Evolutionary conservation across 192 early-diverging fungal species (phyloP), one percentile per base, ranked within the genome.

Genomic region (Kappamyces sp.): DNA sequence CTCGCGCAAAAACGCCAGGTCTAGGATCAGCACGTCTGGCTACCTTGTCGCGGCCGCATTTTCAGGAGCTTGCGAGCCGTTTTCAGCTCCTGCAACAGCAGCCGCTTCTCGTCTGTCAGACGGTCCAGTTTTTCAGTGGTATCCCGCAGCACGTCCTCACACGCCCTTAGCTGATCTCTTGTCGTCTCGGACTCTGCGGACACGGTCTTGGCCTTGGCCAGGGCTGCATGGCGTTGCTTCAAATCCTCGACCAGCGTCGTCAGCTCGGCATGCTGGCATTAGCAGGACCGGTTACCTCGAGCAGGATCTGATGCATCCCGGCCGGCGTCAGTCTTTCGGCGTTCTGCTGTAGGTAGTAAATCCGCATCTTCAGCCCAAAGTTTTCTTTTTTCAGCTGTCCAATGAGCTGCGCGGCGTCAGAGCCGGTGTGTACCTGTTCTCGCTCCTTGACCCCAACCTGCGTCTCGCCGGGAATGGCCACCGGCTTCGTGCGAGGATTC

Each of bases 381-480:
- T 70, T 70, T 31, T 67, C 69, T 49, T 67, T 70, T 54, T 70
- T 52, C 30, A 70, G 57, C n/a, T 69, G 59, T 46, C 68, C 59
- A 1, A 70, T 64, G 36, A 70, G n/a, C 69, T 70, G 42, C 36
- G 22, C 22, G 22, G 22, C 36, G 30, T 58, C 31, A 58, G 42
- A 4, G 30, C 30, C n/a, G 3, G 5, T 22, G 5, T 45, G 12
- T 37, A 45, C 55, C 33, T 45, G 45, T 43, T 45, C 55, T 58
- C 11, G 41, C 34, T 5, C 37, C 22, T 45, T 58, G 41, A 8
- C 33, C 45, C 45, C 33, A 53, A 30, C 9, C 36, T 11, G 8
- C 3, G 11, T 45, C 42, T 41, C 15, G 29, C 22, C 22, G 22
- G 22, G 22, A 34, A 32, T 32, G 8, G 5, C 45, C 51, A 53